Base-by-base conservation (phyloP, 73 alveolate genomes). In the Breviolum minutum region DNA sequence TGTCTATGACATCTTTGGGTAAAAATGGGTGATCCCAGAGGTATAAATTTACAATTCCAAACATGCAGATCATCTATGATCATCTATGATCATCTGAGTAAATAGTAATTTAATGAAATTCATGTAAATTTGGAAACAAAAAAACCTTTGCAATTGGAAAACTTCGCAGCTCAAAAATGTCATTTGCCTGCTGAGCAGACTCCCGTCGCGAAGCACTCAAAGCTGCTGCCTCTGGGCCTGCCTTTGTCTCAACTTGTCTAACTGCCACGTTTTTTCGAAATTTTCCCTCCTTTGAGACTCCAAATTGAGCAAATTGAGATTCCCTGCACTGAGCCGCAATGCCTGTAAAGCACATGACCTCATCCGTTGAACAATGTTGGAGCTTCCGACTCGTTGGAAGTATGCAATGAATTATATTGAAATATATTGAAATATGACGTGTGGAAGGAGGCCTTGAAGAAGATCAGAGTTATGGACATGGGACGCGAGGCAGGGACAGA, bases 321-420 rank as follows among this genome's bases (percentile, higher is more conserved):
- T 63, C 79, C 76, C 81, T 11, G 79, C 97, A 62, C 97, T 92
- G 32, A 92, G 24, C 32, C 97, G 24, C 20, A 92, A 80, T 5
- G 97, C 97, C 80, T 92, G 97, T 40, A 92, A 80, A 4, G 97
- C 97, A 29, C 97, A 92, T 12, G 97, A 92, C 97, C 97, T 92
- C 19, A 8, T 6, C 29, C 74, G 74, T n/a, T n/a, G n/a, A 40
- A 40, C 54, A 3, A 40, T 40, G 54, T 40, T 40, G 54, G n/a
- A n/a, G n/a, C 54, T 40, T 40, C 54, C 54, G 54, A 40, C 5
- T 40, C 54, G n/a, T n/a, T n/a, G n/a, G n/a, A n/a, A 40, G 54
- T 40, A 40, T 40, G 54, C 54, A 40, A 40, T 40, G 54, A n/a
- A n/a, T n/a, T n/a, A n/a, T n/a, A n/a, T n/a, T n/a, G n/a, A n/a